Evolutionary conservation across 352 stramenopile genomes (phyloP).

Genomic region (Pythium phragmitis): DNA sequence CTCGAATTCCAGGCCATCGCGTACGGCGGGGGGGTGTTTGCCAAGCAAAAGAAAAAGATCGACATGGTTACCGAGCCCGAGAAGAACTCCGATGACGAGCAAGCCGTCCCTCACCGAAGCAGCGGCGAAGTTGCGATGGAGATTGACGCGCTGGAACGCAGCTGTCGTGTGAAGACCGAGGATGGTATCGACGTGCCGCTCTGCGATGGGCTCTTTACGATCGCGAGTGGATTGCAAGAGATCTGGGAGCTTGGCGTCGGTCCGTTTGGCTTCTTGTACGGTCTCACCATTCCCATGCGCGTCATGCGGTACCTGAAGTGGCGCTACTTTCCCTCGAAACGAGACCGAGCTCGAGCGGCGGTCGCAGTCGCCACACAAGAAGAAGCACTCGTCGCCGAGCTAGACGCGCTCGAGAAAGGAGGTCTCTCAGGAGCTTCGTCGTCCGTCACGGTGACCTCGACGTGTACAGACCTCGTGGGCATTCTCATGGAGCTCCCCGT

Average conservation of each 20-base stretch:
- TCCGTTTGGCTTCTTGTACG: constrained; percentile 71
- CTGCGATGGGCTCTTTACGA: constrained; percentile 46
- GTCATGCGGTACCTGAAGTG: constrained; percentile 43
- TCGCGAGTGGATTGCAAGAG: constrained; percentile 36
- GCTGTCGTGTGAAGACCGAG: constrained; percentile 35
- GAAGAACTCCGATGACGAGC: background rate
- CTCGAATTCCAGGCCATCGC: constrained; percentile 84
- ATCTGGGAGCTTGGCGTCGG: constrained; percentile 47
- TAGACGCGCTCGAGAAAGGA: constrained; percentile 24
- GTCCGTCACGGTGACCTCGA: background rate
- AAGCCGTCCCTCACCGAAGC: constrained; percentile 24
- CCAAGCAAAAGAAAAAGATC: constrained; percentile 43
- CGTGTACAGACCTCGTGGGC: constrained; percentile 55
- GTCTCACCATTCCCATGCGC: constrained; percentile 48
- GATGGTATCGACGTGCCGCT: constrained; percentile 38
- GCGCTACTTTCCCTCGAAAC: constrained; percentile 48
- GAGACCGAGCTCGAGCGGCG: constrained; percentile 20
- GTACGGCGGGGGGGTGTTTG: constrained; percentile 60
- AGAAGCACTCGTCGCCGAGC: constrained; percentile 20
- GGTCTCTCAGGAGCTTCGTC: background rate
- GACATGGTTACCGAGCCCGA: constrained; percentile 20
- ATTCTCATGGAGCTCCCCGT: constrained; percentile 60
- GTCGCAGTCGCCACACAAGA: constrained; percentile 21
- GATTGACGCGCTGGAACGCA: constrained; percentile 63
- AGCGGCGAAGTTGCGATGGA: constrained; percentile 62